Conservation (phyloP, 257 asterid genomes). For the Solanum sejunctum region DNA sequence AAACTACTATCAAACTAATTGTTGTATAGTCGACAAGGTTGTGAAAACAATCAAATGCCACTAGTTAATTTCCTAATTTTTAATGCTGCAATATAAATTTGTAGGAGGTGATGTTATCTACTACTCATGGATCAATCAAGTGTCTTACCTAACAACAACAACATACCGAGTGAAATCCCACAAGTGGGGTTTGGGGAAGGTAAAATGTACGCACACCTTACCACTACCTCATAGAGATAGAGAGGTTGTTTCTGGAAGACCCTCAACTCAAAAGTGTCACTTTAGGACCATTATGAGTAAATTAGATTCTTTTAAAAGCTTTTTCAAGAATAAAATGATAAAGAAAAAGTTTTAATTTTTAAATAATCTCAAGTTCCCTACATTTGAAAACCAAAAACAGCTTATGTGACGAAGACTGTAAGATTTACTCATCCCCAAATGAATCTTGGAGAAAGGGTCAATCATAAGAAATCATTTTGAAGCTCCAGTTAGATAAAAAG, state of each 20-base stretch:
- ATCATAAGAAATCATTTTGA: neutral
- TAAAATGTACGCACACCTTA: too few relatives aligned
- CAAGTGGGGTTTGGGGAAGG: too few relatives aligned
- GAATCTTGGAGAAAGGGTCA: neutral
- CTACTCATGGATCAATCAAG: neutral
- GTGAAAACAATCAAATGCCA: neutral
- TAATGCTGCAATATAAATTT: neutral
- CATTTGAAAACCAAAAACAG: neutral
- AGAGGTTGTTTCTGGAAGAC: too few relatives aligned
- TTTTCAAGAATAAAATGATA: too few relatives aligned
- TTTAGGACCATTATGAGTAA: neutral
- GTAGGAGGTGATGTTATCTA: neutral
- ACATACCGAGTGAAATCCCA: too few relatives aligned
- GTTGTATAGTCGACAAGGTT: neutral
- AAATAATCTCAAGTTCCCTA: neutral
- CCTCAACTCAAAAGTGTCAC: neutral
- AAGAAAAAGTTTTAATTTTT: neutral
- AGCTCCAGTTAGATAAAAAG: neutral
- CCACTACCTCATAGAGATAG: too few relatives aligned
- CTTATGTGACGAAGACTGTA: neutral
- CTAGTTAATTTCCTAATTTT: neutral
- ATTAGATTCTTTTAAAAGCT: too few relatives aligned
- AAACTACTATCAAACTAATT: neutral
- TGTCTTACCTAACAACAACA: neutral
- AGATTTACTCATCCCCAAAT: too few relatives aligned